Evolutionary conservation across 2,329 filamentous ascomycete species (phyloP).

Genomic region (Chalaropsis thielavioides): DNA sequence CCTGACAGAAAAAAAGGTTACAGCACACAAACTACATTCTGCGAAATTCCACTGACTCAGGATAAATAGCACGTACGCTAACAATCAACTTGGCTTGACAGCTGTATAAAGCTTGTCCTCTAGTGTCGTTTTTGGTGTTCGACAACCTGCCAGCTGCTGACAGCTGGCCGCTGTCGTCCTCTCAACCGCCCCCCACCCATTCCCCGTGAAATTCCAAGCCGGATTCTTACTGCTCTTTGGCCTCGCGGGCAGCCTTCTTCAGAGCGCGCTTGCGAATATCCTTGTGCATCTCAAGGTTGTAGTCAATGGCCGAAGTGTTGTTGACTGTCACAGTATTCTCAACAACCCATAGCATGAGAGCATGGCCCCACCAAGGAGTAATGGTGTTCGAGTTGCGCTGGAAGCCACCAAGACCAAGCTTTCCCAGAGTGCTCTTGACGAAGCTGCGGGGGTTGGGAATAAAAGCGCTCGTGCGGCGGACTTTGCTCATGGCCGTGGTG

Average conservation of each 20-base stretch:
- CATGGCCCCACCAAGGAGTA: constrained; percentile 88
- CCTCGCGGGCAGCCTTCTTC: constrained; percentile 69
- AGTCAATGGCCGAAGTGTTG: constrained; percentile 32
- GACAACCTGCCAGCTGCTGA: background rate
- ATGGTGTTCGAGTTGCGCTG: constrained; percentile 70
- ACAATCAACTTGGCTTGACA: background rate
- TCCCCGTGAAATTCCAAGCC: background rate
- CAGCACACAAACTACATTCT: background rate
- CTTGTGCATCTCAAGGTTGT: constrained; percentile 57
- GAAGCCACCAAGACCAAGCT: constrained; percentile 62
- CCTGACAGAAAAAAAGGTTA: background rate
- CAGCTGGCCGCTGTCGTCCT: background rate
- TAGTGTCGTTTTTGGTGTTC: background rate
- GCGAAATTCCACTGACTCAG: too few species aligned
- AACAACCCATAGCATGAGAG: constrained; percentile 71
- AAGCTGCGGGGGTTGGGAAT: constrained; percentile 75
- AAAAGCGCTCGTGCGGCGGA: constrained; percentile 60
- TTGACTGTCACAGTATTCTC: constrained; percentile 42
- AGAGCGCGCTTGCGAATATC: constrained; percentile 70
- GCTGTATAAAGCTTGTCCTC: background rate
- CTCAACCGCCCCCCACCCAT: background rate
- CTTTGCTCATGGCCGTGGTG: constrained; percentile 93
- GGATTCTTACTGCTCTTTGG: constrained; percentile 42
- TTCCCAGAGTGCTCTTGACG: constrained; percentile 61
- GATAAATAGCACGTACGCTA: too few species aligned